Percentiles rank a stretch among this genome's conserved stretches.
These are phyloP conservation scores for Abelmoschus esculentus DNA, from an alignment of 345 rosid genomes.

Conservation along the genomic window DNA sequence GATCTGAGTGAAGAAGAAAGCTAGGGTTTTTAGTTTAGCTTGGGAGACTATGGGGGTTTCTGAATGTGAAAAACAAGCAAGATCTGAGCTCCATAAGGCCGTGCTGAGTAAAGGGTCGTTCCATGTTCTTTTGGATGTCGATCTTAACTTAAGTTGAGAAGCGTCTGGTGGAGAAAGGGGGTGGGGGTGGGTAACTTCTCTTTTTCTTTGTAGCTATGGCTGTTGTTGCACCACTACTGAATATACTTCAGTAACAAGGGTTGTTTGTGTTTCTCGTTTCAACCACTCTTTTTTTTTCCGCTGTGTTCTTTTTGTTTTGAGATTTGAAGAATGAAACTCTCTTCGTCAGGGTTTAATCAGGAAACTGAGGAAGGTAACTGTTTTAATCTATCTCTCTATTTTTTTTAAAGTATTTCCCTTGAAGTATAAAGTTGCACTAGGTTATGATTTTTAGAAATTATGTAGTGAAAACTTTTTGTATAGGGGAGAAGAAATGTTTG, in stretches of 20 bases:
- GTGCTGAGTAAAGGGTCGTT: background rate
- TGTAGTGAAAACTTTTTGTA: constrained; percentile 1
- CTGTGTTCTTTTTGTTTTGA: background rate
- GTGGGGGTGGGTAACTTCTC: constrained; percentile 8
- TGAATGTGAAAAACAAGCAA: background rate
- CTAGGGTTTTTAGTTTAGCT: constrained; percentile 9
- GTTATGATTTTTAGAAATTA: background rate
- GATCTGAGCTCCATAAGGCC: background rate
- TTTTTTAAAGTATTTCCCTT: background rate
- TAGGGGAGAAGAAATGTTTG: constrained; percentile 82
- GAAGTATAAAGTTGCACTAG: background rate
- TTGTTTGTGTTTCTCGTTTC: background rate
- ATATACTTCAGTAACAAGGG: background rate
- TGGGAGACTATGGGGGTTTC: background rate
- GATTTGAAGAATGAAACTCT: constrained; percentile 59
- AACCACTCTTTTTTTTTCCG: background rate
- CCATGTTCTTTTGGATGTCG: background rate
- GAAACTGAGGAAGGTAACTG: constrained; percentile 74
- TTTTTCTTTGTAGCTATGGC: constrained; percentile 8
- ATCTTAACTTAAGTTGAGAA: constrained; percentile 1
- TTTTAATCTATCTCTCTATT: background rate
- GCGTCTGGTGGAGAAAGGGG: constrained; percentile 4
- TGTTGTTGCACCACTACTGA: background rate
- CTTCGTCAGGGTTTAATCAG: constrained; percentile 81
- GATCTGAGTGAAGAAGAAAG: constrained; percentile 10